phyloP scores from a whole-genome alignment of 345 rosid species.

The Eutrema japonicum region DNA sequence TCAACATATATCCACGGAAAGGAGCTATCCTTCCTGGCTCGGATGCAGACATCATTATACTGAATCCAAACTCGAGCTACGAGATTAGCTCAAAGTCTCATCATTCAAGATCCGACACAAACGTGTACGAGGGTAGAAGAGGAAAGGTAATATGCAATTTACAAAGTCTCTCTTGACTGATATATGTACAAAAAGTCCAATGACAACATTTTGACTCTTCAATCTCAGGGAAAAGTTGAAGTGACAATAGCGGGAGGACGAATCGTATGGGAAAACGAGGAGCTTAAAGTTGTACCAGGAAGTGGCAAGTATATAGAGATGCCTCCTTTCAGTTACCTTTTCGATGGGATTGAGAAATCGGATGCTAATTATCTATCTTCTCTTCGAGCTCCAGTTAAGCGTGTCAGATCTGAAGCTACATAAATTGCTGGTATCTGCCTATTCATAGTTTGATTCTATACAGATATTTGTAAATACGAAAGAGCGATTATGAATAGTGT shows the following conservation, averaged over 20 bases:
- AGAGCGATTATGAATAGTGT: no score
- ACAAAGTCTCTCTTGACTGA: conserved; percentile 1
- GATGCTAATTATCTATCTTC: conserved; percentile 77
- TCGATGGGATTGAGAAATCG: conserved; percentile 73
- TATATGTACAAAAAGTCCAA: not conserved
- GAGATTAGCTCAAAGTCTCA: conserved; percentile 74
- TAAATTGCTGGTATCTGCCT: conserved; percentile 29
- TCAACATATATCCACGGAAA: conserved; percentile 90
- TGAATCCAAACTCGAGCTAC: conserved; percentile 85
- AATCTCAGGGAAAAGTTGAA: conserved; percentile 83
- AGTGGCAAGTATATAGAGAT: conserved; percentile 74
- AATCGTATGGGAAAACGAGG: conserved; percentile 82
- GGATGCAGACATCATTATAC: conserved; percentile 91
- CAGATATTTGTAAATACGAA: conserved; percentile 9
- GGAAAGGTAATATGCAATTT: conserved; percentile 64
- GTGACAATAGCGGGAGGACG: conserved; percentile 91
- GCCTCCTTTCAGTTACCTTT: conserved; percentile 82
- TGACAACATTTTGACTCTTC: conserved; percentile 7
- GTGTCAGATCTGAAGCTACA: conserved; percentile 47
- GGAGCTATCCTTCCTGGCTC: conserved; percentile 94
- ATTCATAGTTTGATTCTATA: not conserved
- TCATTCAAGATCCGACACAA: conserved; percentile 87
- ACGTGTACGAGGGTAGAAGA: conserved; percentile 75
- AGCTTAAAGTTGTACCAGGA: conserved; percentile 72
- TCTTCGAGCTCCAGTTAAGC: conserved; percentile 80